These are phyloP conservation scores for Tricholomella constricta DNA, from an alignment of 768 basidiomycete species.

Conservation along the genomic window DNA sequence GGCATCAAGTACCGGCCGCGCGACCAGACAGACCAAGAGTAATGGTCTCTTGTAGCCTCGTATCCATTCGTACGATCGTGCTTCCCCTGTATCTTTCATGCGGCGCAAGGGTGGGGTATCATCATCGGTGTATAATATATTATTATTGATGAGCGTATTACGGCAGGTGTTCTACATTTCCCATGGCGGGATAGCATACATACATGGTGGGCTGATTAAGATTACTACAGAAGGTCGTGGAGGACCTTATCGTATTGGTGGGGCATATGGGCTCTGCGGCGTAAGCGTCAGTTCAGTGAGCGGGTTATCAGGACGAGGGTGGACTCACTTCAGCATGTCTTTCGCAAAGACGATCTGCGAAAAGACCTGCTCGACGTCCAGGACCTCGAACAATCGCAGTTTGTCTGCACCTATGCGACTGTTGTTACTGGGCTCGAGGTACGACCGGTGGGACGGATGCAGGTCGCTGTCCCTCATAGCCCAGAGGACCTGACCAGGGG, in stretches of 20 bases:
- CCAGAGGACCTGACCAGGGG: constrained; percentile 80
- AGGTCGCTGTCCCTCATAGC: constrained; percentile 74
- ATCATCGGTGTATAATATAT: constrained; percentile 12
- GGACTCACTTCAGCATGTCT: constrained; percentile 76
- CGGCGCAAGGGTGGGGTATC: background rate
- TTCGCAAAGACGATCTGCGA: constrained; percentile 78
- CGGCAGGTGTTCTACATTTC: background rate
- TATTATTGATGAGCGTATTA: constrained; percentile 5
- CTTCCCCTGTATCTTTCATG: background rate
- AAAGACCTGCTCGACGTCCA: constrained; percentile 77
- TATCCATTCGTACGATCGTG: background rate
- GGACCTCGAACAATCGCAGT: constrained; percentile 74
- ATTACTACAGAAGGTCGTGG: constrained; percentile 62
- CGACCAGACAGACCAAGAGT: constrained; percentile 79
- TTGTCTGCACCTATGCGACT: constrained; percentile 41
- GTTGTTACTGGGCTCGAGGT: constrained; percentile 17
- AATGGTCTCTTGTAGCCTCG: background rate
- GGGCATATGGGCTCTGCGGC: constrained; percentile 68
- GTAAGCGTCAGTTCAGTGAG: background rate
- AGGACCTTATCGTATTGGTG: constrained; percentile 79
- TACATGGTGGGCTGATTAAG: constrained; percentile 7
- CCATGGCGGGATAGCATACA: background rate
- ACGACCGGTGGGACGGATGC: constrained; percentile 54
- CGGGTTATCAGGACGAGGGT: constrained; percentile 6
- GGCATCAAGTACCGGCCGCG: constrained; percentile 85